Conservation (phyloP, 306 rosid species). For the Vachellia collinsii region DNA sequence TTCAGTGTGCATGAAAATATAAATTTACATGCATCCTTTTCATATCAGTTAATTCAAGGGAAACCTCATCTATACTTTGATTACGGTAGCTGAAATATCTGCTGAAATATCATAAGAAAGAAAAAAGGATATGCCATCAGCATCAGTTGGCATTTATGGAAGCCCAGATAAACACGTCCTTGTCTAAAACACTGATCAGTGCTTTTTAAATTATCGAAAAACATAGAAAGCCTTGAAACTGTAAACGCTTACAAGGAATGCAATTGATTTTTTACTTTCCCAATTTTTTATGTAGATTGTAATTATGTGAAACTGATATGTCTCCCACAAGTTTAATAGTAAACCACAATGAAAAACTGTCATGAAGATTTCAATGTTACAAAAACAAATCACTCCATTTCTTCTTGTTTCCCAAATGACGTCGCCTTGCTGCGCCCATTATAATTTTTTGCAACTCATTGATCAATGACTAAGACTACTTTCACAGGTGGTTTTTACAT, state of each 20-base stretch:
- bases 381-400: conserved; percentile 21
- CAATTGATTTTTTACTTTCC: not conserved
- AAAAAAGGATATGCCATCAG: not conserved
- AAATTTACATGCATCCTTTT: not conserved
- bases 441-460: conserved; percentile 31
- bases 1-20: not conserved
- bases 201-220: not conserved
- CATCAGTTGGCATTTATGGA: not conserved
- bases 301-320: not conserved
- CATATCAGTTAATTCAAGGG: not conserved
- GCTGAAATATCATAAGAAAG: not conserved
- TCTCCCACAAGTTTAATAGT: conserved; percentile 1
- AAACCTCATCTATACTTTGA: not conserved
- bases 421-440: conserved; percentile 1
- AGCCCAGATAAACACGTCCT: not conserved
- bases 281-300: not conserved
- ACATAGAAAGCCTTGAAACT: not conserved
- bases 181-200: not conserved
- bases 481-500: conserved; percentile 59
- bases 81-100: not conserved
- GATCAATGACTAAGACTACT: conserved; percentile 38
- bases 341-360: conserved; percentile 29
- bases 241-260: not conserved
- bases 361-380: conserved; percentile 24
- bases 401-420: conserved; percentile 12